Evolutionary conservation across 2,329 filamentous ascomycete genomes (phyloP), one percentile per base, ranked within the genome.

Genomic region (Fusarium sp.): DNA sequence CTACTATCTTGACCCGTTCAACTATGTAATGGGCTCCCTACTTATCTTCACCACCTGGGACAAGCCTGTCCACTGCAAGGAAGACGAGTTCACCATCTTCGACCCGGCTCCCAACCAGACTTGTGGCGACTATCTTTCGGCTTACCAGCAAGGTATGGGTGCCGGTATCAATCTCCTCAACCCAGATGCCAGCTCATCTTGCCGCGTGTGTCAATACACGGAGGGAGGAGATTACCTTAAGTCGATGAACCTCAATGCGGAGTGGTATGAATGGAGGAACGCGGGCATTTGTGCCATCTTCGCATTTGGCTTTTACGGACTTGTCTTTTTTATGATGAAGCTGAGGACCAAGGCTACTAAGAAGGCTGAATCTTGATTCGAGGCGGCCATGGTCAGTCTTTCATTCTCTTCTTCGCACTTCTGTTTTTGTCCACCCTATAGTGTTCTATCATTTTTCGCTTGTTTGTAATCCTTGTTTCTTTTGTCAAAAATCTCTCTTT

Each of bases 261-360:
- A 91, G 66, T 87, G 83, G 66, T 88, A 88, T 69, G 89, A 89
- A 0, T 92, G 90, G 90, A 83, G 90, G 45, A 84, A 92, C 76
- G 87, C 87, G 0, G 90, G 75, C 0, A 88, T 91, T 53, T 83
- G 86, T 6, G 85, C 85, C 2, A 78, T 88, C 6, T 90, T 90
- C 68, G 84, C 80, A 2, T 58, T 87, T 43, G 85, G 83, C 48
- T 85, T 83, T 2, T 91, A 90, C 49, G 75, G 75, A 0, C 49
- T 84, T 55, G 83, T 85, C 5, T 83, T 80, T 58, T 64, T 70
- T 5, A 74, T 85, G 62, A 85, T 85, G 83, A 84, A 84, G 76
- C 76, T 85, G 23, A 75, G 83, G 28, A 85, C 82, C 16, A 85
- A 84, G 76, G 79, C 79, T 4, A 82, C 82, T 1, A 85, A 84